These are phyloP conservation scores for Thymus mandschuricus DNA, from an alignment of 257 asterid species.

Conservation along the genomic window DNA sequence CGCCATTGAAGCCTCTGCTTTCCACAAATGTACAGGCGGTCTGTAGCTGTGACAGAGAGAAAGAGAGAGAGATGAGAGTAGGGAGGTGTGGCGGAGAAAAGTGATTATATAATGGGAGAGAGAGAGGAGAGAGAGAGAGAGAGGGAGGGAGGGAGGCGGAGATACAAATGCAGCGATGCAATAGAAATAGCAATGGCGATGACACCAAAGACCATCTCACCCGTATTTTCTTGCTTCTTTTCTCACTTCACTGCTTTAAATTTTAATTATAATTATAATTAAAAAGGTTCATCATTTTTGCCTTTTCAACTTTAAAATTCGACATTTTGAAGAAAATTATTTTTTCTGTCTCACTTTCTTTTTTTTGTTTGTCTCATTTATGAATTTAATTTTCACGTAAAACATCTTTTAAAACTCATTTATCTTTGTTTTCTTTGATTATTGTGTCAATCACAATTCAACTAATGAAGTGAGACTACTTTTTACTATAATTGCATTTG, in stretches of 20 bases:
- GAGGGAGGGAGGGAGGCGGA: slow-evolving; percentile 37
- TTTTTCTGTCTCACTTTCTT: not conserved
- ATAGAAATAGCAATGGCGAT: slow-evolving; percentile 35
- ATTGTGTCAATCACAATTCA: no score
- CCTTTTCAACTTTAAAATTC: no score
- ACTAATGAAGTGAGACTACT: no score
- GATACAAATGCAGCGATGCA: slow-evolving; percentile 33
- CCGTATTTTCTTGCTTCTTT: slow-evolving; percentile 21
- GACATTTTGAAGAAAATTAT: not conserved
- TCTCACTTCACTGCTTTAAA: not conserved
- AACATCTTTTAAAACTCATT: no score
- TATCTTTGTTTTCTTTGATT: no score
- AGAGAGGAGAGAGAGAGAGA: slow-evolving; percentile 7
- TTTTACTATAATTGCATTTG: not conserved
- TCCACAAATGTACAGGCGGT: not conserved
- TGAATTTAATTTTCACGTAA: no score
- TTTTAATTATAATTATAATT: no score
- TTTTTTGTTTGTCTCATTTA: no score
- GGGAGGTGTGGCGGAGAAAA: slow-evolving; percentile 20
- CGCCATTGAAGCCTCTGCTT: slow-evolving; percentile 45
- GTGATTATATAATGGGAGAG: slow-evolving; percentile 16
- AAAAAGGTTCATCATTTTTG: no score
- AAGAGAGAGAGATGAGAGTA: not conserved
- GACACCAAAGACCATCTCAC: slow-evolving; percentile 31
- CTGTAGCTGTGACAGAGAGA: not conserved